Evolutionary conservation across 2,329 filamentous ascomycete species (phyloP).

Genomic region (Nemania bipapillata): DNA sequence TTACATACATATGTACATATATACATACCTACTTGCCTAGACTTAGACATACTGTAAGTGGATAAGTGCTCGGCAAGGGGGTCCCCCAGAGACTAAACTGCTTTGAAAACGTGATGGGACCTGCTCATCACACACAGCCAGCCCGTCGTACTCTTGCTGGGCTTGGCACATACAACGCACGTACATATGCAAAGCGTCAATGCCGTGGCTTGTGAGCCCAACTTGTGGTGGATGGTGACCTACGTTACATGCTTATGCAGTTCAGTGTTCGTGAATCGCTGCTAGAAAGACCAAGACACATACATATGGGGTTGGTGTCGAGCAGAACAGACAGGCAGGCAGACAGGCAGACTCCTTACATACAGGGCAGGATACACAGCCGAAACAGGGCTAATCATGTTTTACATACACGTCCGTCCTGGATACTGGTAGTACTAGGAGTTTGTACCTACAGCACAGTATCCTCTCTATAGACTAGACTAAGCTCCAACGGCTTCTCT

Average conservation of each 20-base stretch:
- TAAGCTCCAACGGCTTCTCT: slow-evolving; percentile 24
- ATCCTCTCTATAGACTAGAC: background rate
- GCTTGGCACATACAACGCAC: slow-evolving; percentile 46
- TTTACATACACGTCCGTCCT: background rate
- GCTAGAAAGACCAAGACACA: slow-evolving; percentile 24
- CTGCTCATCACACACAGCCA: slow-evolving; percentile 30
- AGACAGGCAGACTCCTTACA: background rate
- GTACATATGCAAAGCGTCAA: slow-evolving; percentile 45
- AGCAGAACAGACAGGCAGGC: background rate
- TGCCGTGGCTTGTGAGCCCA: slow-evolving; percentile 48
- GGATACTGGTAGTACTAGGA: too few relatives aligned
- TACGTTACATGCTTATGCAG: slow-evolving; percentile 35
- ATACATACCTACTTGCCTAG: background rate
- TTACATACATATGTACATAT: slow-evolving; percentile 4
- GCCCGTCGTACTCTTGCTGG: slow-evolving; percentile 12
- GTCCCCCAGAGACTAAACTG: slow-evolving; percentile 14
- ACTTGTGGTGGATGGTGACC: slow-evolving; percentile 40
- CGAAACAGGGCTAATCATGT: background rate
- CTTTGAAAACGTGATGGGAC: slow-evolving; percentile 29
- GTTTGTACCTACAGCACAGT: background rate
- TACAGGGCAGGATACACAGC: background rate
- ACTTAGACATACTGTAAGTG: background rate
- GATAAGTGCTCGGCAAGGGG: slow-evolving; percentile 12
- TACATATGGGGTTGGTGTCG: background rate
- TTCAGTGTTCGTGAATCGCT: slow-evolving; percentile 28